A percentile compares a stretch with the other conserved stretches of the same genome.
Conservation (phyloP, 2,329 filamentous ascomycete genomes). For the Clarireedia monteithiana region DNA sequence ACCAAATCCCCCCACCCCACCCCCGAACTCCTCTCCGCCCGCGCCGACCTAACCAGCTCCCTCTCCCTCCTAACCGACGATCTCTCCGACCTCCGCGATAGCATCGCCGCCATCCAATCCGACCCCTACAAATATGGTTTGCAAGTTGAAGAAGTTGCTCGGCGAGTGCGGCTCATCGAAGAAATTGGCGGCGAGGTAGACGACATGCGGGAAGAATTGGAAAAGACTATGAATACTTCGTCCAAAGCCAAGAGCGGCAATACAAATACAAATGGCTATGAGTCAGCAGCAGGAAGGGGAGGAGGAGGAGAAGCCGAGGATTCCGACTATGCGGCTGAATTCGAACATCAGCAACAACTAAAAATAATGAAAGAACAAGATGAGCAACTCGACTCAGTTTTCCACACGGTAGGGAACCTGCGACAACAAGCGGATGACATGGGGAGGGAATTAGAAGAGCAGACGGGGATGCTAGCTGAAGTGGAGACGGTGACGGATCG, state of each 20-base stretch:
- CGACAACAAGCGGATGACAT: slow-evolving; percentile 88
- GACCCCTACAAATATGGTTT: slow-evolving; percentile 85
- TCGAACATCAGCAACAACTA: slow-evolving; percentile 85
- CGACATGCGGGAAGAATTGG: slow-evolving; percentile 78
- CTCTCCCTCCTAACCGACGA: slow-evolving; percentile 70
- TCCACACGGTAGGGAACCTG: slow-evolving; percentile 85
- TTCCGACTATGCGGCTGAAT: slow-evolving; percentile 55
- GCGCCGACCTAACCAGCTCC: slow-evolving; percentile 57
- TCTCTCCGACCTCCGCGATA: slow-evolving; percentile 78
- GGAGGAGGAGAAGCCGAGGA: slow-evolving; percentile 28
- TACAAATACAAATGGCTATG: slow-evolving; percentile 27
- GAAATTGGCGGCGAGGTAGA: slow-evolving; percentile 87
- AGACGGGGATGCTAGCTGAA: slow-evolving; percentile 78
- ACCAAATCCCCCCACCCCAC: slow-evolving; percentile 47
- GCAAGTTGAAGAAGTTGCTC: slow-evolving; percentile 70
- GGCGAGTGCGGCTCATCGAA: slow-evolving; percentile 73
- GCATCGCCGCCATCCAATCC: slow-evolving; percentile 78
- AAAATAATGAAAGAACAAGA: slow-evolving; percentile 95
- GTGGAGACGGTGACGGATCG: slow-evolving; percentile 80
- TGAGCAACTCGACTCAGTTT: slow-evolving; percentile 84
- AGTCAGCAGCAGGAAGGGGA: slow-evolving; percentile 28
- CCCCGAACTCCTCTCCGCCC: slow-evolving; percentile 77
- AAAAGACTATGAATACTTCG: slow-evolving; percentile 45
- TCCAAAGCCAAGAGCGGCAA: slow-evolving; percentile 18
- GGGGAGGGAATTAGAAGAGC: slow-evolving; percentile 93